These are phyloP conservation scores for Diaporthe citrichinensis DNA, from an alignment of 2,329 filamentous ascomycete genomes.

Conservation along the genomic window DNA sequence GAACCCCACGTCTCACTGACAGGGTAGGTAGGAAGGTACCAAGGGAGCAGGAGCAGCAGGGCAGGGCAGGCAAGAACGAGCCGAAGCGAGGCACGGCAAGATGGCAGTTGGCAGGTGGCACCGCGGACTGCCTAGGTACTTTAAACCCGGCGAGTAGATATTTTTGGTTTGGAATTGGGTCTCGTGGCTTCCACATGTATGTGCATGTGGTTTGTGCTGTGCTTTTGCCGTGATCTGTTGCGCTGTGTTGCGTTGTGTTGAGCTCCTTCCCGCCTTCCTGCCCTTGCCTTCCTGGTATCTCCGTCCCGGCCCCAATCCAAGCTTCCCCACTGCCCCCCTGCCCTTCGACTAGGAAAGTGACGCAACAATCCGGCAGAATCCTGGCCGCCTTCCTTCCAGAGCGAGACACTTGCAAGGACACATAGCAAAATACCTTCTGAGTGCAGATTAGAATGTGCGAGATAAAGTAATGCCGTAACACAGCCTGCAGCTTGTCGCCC, in stretches of 20 bases:
- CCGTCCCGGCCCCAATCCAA: neutral
- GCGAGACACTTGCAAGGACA: rapidly evolving
- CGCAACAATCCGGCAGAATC: conserved; percentile 37
- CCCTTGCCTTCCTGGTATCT: neutral
- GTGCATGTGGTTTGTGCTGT: neutral
- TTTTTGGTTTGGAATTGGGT: neutral
- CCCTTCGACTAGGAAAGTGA: conserved; percentile 33
- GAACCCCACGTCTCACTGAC: conserved; percentile 13
- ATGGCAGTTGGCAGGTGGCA: neutral
- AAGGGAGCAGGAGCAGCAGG: conserved; percentile 8
- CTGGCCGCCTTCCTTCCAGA: conserved; percentile 32
- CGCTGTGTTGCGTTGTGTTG: conserved; percentile 11
- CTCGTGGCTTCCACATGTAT: conserved; percentile 37
- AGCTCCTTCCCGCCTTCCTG: conserved; percentile 10
- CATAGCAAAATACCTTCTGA: neutral
- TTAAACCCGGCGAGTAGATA: neutral
- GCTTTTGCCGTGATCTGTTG: neutral
- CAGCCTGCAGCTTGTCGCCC: too few species aligned
- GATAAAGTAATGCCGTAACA: neutral
- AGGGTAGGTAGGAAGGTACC: neutral
- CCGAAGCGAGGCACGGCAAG: conserved; percentile 22
- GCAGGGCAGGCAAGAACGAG: neutral
- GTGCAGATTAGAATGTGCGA: rapidly evolving
- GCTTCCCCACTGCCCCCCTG: neutral
- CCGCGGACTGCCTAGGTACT: neutral